These are phyloP conservation scores for Raphanus hybrid DNA, from an alignment of 441 rosid genomes.

Conservation along the genomic window DNA sequence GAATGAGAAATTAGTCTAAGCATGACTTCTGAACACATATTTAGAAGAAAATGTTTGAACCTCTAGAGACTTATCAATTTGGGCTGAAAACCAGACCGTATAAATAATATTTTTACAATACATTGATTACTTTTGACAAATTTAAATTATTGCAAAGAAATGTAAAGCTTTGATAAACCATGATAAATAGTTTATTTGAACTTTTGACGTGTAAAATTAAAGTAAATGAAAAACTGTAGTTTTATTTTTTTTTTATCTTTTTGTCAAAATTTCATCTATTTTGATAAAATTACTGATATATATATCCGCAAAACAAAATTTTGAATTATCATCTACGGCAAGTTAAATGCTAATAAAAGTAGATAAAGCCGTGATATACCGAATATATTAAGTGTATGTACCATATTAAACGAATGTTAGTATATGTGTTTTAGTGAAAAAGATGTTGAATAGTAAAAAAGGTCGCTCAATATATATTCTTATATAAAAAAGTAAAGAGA, in stretches of 20 bases:
- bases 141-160: not conserved
- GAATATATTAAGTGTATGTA: constrained; percentile 17
- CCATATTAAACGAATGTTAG: constrained; percentile 12
- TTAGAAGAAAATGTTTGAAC: not conserved
- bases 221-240: not conserved
- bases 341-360: not conserved
- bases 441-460: constrained; percentile 4
- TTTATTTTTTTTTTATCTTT: not conserved
- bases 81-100: no score
- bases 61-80: constrained; percentile 6
- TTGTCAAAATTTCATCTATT: not conserved
- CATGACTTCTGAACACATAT: constrained; percentile 9
- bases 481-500: constrained; percentile 1
- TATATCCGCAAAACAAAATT: not conserved
- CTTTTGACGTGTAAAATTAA: not conserved
- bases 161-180: not conserved
- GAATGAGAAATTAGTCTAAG: not conserved
- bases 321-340: not conserved
- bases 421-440: not conserved
- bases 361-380: not conserved
- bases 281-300: not conserved
- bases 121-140: not conserved
- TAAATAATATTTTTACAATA: not conserved
- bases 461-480: not conserved
- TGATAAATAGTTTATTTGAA: not conserved